phyloP scores from a whole-genome alignment of 331 rosid genomes.

The Acacia pycnantha region DNA sequence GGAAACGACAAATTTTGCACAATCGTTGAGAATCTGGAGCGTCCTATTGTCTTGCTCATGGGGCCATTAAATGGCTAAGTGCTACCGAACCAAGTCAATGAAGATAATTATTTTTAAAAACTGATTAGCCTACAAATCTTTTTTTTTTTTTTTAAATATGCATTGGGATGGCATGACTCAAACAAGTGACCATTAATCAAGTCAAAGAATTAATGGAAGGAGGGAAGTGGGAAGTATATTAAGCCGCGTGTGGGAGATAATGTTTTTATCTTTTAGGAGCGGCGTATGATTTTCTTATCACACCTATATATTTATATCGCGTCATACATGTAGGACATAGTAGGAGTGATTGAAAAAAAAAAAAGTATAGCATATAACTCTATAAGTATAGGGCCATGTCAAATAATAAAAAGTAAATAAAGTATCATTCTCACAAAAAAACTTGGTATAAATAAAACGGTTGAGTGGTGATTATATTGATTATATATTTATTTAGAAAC shows the following conservation, averaged over 20 bases:
- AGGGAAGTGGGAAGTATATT: not conserved
- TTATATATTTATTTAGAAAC: too few species aligned
- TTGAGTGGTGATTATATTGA: too few species aligned
- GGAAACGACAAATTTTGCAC: not conserved
- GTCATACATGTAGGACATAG: not conserved
- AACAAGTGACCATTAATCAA: not conserved
- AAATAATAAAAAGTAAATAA: too few species aligned
- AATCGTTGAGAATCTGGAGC: not conserved
- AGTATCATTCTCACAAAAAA: accelerated
- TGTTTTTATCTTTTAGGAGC: not conserved
- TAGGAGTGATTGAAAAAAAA: too few species aligned
- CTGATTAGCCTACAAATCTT: not conserved
- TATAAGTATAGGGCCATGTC: too few species aligned
- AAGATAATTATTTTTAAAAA: not conserved
- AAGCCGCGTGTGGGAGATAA: not conserved
- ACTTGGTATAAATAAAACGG: accelerated
- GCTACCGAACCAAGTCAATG: not conserved
- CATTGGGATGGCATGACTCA: not conserved
- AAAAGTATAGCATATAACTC: too few species aligned
- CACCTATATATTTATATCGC: not conserved
- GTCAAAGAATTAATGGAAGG: not conserved
- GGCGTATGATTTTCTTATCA: not conserved
- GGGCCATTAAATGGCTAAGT: constrained; percentile 7
- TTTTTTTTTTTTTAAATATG: not conserved
- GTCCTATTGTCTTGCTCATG: not conserved